Conservation (phyloP, 768 basidiomycete species). For the Kwoniella sp. region DNA sequence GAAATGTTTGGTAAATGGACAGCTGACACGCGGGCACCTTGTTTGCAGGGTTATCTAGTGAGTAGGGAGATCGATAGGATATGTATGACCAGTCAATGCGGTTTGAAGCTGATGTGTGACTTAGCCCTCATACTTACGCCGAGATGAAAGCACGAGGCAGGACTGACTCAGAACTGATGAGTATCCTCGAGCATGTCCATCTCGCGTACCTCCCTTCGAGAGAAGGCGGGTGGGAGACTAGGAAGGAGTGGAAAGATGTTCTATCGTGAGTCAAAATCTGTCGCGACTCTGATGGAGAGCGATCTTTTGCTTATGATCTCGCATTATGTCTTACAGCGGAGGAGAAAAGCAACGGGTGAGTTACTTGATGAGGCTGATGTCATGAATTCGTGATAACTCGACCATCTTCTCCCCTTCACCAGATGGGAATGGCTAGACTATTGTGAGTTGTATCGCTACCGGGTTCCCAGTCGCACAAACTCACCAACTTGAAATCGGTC, state of each 20-base stretch:
- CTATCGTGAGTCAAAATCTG: constrained; percentile 58
- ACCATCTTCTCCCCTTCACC: too few species aligned
- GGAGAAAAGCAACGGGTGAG: constrained; percentile 91
- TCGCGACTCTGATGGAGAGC: background rate
- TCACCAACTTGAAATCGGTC: background rate
- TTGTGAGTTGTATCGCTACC: constrained; percentile 62
- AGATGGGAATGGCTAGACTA: constrained; percentile 91
- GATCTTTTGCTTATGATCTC: background rate
- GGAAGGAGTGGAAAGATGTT: constrained; percentile 96
- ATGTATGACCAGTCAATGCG: too few species aligned
- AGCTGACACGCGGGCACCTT: constrained; percentile 13
- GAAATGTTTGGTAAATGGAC: too few species aligned
- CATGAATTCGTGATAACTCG: too few species aligned
- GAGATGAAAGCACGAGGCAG: constrained; percentile 66
- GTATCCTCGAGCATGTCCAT: constrained; percentile 78
- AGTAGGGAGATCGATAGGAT: too few species aligned
- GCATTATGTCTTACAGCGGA: constrained; percentile 62
- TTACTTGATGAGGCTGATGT: background rate
- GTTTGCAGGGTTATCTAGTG: constrained; percentile 69
- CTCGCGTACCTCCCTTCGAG: constrained; percentile 79
- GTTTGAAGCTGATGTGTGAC: too few species aligned
- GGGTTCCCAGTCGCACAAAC: background rate
- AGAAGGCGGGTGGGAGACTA: constrained; percentile 84
- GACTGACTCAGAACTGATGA: constrained; percentile 70
- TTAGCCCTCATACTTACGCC: constrained; percentile 72